Conservation (phyloP, 352 stramenopile species). For the Saprolegnia parasitica region DNA sequence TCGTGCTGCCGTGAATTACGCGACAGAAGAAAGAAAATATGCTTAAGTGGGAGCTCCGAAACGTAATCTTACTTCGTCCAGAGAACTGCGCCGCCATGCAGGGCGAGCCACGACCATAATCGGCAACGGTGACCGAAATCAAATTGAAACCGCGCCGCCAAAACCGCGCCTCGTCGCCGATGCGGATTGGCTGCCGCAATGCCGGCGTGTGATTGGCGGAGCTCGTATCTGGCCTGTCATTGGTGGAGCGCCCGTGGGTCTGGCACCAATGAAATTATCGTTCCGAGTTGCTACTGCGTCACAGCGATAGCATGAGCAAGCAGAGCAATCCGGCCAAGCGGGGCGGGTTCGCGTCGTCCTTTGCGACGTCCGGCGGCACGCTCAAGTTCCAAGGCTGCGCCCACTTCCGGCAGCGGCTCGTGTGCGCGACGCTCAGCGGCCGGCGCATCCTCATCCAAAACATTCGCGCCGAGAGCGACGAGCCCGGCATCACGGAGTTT, state of each 20-base stretch:
- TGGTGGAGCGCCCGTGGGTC: background rate
- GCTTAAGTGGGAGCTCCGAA: no score
- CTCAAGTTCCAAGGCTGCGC: conserved; percentile 66
- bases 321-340: conserved; percentile 14
- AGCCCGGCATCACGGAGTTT: conserved; percentile 93
- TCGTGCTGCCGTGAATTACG: no score
- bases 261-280: background rate
- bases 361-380: conserved; percentile 21
- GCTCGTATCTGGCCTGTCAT: background rate
- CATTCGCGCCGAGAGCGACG: conserved; percentile 92
- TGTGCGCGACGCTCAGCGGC: conserved; percentile 89
- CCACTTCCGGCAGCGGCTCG: conserved; percentile 93
- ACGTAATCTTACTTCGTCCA: no score
- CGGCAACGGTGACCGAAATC: background rate
- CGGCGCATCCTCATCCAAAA: conserved; percentile 93
- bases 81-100: no score
- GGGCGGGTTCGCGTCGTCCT: conserved; percentile 16
- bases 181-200: no score
- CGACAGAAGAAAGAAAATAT: no score
- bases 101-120: no score
- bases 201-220: background rate
- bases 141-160: background rate
- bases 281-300: background rate
- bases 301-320: conserved; percentile 14
- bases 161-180: no score